Evolutionary conservation across 345 rosid species (phyloP).

Genomic region (Murraya koenigii): DNA sequence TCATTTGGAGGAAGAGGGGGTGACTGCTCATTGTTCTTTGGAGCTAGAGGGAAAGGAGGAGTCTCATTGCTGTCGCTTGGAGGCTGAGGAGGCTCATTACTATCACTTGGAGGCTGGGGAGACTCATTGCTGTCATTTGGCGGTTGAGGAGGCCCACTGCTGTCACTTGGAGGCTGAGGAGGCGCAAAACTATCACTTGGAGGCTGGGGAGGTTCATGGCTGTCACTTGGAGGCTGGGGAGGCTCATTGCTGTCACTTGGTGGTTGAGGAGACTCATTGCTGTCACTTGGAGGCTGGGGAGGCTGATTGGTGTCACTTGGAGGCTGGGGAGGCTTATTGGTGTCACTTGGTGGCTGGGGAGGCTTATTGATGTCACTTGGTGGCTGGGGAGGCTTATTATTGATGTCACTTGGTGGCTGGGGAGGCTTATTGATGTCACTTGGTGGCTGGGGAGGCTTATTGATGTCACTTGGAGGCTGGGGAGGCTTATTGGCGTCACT

Average conservation of each 20-base stretch:
- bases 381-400: background rate
- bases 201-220: too few species aligned
- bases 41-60: background rate
- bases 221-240: background rate
- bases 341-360: background rate
- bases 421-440: too few species aligned
- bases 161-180: background rate
- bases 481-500: too few species aligned
- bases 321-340: too few species aligned
- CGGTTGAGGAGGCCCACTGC: background rate
- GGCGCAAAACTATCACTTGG: too few species aligned
- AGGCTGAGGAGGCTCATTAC: background rate
- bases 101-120: background rate
- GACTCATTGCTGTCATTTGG: background rate
- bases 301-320: background rate
- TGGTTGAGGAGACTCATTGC: background rate
- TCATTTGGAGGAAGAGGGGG: background rate
- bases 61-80: background rate
- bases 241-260: background rate
- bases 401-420: background rate
- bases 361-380: background rate
- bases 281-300: background rate
- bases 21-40: background rate
- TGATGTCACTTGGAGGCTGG: too few species aligned
- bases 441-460: too few species aligned